phyloP scores from a whole-genome alignment of 371 early-diverging fungal genomes.

The Mucor racemosus region DNA sequence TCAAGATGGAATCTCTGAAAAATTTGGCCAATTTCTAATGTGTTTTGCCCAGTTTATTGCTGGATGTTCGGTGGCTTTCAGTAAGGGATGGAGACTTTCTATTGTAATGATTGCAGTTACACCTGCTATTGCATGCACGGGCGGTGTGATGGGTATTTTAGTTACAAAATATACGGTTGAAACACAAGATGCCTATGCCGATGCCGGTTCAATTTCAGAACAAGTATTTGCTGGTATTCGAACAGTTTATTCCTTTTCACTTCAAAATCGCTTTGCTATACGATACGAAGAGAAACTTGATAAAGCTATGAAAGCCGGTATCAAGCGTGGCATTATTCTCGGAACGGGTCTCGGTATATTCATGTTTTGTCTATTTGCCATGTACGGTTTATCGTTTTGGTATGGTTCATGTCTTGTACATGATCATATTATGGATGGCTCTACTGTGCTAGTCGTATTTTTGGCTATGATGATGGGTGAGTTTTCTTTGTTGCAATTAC shows the following conservation, averaged over 20 bases:
- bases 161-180: conserved; percentile 55
- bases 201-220: conserved; percentile 50
- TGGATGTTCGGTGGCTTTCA: conserved; percentile 87
- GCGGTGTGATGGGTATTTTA: conserved; percentile 69
- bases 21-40: conserved; percentile 75
- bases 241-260: conserved; percentile 86
- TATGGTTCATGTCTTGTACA: conserved; percentile 69
- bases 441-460: conserved; percentile 67
- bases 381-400: conserved; percentile 81
- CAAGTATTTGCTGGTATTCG: conserved; percentile 84
- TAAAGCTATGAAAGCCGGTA: conserved; percentile 62
- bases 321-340: conserved; percentile 54
- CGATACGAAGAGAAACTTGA: conserved; percentile 64
- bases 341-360: conserved; percentile 68
- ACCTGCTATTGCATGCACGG: conserved; percentile 59
- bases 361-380: conserved; percentile 66
- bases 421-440: conserved; percentile 51
- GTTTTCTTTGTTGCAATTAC: conserved; percentile 45
- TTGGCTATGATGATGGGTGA: conserved; percentile 70
- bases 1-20: conserved; percentile 87
- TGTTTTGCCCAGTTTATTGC: conserved; percentile 73
- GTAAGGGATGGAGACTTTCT: conserved; percentile 81
- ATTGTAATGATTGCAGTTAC: conserved; percentile 74
- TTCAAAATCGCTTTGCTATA: conserved; percentile 68
- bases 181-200: conserved; percentile 47